Evolutionary conservation across 352 stramenopile species (phyloP).

Genomic region (Globisporangium canariense): DNA sequence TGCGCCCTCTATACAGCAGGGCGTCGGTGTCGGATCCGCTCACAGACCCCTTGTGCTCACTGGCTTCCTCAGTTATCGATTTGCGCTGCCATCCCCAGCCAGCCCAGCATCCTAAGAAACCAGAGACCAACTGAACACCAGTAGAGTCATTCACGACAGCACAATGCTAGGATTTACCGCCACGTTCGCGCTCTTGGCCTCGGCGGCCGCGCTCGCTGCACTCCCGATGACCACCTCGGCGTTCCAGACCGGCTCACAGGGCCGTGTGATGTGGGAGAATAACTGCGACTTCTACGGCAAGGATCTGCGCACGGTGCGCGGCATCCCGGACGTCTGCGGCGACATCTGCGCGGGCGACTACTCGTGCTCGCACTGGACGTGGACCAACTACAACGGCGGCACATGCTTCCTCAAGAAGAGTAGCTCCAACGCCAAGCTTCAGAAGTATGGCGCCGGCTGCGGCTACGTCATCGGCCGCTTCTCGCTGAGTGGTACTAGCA

Average conservation of each 20-base stretch:
- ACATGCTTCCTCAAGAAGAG: constrained; percentile 59
- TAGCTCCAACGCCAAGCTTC: background rate
- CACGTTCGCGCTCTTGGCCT: constrained; percentile 14
- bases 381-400: constrained; percentile 47
- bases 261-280: constrained; percentile 42
- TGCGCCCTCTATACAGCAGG: background rate
- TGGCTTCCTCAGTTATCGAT: background rate
- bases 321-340: constrained; percentile 34
- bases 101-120: background rate
- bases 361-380: constrained; percentile 62
- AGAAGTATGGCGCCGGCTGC: constrained; percentile 23
- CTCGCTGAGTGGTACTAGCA: background rate
- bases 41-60: background rate
- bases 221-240: constrained; percentile 1
- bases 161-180: constrained; percentile 19
- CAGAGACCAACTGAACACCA: background rate
- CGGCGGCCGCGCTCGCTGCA: constrained; percentile 3
- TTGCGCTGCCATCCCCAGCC: background rate
- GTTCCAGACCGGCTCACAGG: constrained; percentile 32
- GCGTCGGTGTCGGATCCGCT: background rate
- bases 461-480: constrained; percentile 34
- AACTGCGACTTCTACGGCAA: constrained; percentile 42
- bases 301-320: constrained; percentile 23
- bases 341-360: constrained; percentile 29
- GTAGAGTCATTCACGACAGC: background rate